Evolutionary conservation across 495 filamentous ascomycete genomes (phyloP), one percentile per base, ranked within the genome.

Genomic region (Penicillium arizonense): DNA sequence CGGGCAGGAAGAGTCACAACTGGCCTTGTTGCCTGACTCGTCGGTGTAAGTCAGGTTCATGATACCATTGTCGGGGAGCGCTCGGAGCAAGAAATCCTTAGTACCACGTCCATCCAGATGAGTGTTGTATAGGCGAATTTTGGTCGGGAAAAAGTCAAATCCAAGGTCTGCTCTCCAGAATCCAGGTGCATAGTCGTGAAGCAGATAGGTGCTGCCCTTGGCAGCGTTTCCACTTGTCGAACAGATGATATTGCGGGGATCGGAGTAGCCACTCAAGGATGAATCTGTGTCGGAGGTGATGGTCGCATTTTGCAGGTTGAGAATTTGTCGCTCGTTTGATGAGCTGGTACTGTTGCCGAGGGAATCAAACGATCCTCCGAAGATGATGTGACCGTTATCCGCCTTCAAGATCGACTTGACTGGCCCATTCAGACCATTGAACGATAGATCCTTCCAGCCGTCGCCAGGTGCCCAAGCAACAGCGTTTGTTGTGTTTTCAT

Each of bases 1-100:
- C 7, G 90, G 87, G 56, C 94, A 99, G 54, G 78, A 73, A 44
- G 80, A 82, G 33, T 91, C 89, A 69, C 94, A 98, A 42, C 74
- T 80, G 26, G 72, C 72, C 37, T 86, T 82, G 30, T 82, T 70
- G 2, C 82, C 80, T 0, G 87, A 86, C 1, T 71, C 77, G 63
- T 96, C 90, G 40, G 81, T 87, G 56, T 91, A 97, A 34, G 91
- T 96, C 57, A 98, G 79, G 67, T 97, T 97, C 88, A 97, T 90
- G 64, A 97, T 96, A 30, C 95, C 95, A 60, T 87, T 85, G 59
- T 91, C 83, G 5, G 91, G 90, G 28, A 91, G 69, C 16, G 88
- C 85, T 26, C 88, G 88, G 62, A 90, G 91, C 33, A 90, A 81
- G 74, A 89, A 98, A 13, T 82, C 83, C 68, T 87, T 85, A 7